A percentile compares a stretch with the other conserved stretches of the same genome.
Evolutionary conservation across 495 filamentous ascomycete species (phyloP).

Genomic region (Aspergillus taichungensis): DNA sequence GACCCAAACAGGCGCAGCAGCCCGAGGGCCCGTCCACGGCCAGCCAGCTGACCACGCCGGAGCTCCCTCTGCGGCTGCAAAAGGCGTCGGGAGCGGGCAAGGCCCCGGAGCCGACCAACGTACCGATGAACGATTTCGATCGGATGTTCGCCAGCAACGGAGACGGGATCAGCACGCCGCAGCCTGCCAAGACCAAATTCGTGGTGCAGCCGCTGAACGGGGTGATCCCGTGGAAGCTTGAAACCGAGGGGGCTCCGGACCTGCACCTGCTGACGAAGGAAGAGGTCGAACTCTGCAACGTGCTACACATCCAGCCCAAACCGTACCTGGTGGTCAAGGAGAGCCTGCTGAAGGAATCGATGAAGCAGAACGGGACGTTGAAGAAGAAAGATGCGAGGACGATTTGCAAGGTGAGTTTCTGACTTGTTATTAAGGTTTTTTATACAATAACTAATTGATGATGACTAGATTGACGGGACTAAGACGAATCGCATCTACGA

Average conservation of each 20-base stretch:
- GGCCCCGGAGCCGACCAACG: slow-evolving; percentile 21
- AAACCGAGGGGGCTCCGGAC: slow-evolving; percentile 68
- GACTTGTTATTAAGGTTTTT: not conserved
- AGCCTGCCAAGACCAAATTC: slow-evolving; percentile 40
- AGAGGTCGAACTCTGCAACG: slow-evolving; percentile 76
- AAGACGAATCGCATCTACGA: slow-evolving; percentile 74
- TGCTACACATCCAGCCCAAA: slow-evolving; percentile 77
- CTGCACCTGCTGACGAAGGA: slow-evolving; percentile 78
- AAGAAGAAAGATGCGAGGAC: slow-evolving; percentile 86
- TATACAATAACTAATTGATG: slow-evolving; percentile 4
- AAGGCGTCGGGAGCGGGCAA: slow-evolving; percentile 27
- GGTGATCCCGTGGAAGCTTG: slow-evolving; percentile 57
- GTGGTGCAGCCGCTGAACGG: slow-evolving; percentile 41
- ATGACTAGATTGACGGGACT: slow-evolving; percentile 50
- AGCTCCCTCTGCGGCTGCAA: slow-evolving; percentile 56
- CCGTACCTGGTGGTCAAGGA: slow-evolving; percentile 94
- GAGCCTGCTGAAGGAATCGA: slow-evolving; percentile 72
- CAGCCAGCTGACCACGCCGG: slow-evolving; percentile 63
- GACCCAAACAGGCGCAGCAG: slow-evolving; percentile 43
- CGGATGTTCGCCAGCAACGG: slow-evolving; percentile 35
- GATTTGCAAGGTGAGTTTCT: slow-evolving; percentile 48
- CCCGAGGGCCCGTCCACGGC: slow-evolving; percentile 65
- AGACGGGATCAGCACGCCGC: slow-evolving; percentile 24
- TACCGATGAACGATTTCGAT: slow-evolving; percentile 34
- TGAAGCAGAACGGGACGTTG: slow-evolving; percentile 74